These are phyloP conservation scores for Termitomyces sp. DNA, from an alignment of 768 basidiomycete genomes.

Conservation along the genomic window DNA sequence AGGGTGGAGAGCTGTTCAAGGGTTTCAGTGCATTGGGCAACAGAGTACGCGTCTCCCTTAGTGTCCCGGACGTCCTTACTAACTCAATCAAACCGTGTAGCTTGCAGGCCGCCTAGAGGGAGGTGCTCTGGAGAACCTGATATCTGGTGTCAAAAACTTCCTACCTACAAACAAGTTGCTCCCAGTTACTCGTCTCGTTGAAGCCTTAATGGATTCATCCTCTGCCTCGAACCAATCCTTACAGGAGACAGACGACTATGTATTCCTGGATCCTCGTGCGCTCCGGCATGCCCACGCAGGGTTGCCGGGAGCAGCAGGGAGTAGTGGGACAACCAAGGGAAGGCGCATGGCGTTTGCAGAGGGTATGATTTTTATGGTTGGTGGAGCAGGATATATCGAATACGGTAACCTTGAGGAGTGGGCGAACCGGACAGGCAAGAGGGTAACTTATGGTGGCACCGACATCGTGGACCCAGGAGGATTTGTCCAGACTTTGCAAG, in stretches of 20 bases:
- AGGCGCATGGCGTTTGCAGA: constrained; percentile 79
- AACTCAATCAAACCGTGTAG: constrained; percentile 35
- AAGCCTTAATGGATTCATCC: constrained; percentile 97
- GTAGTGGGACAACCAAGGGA: constrained; percentile 37
- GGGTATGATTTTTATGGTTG: constrained; percentile 90
- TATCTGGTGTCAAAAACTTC: constrained; percentile 98
- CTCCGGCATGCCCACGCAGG: constrained; percentile 54
- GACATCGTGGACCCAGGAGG: constrained; percentile 89
- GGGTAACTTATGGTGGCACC: constrained; percentile 92
- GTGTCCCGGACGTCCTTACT: not conserved
- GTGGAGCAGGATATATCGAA: constrained; percentile 96
- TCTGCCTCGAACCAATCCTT: constrained; percentile 91
- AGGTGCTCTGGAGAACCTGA: constrained; percentile 93
- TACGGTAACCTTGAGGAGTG: constrained; percentile 96
- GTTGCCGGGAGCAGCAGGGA: constrained; percentile 50
- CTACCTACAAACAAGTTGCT: constrained; percentile 92
- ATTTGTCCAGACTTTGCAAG: constrained; percentile 72
- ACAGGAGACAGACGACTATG: constrained; percentile 93
- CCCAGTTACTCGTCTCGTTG: constrained; percentile 87
- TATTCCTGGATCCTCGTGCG: constrained; percentile 90
- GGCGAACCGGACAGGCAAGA: constrained; percentile 78
- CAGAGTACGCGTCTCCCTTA: constrained; percentile 48
- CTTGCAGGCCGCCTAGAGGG: constrained; percentile 92
- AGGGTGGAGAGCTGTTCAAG: constrained; percentile 86
- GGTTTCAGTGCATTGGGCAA: constrained; percentile 93